Conservation (phyloP, 768 basidiomycete genomes). For the Tricholoma hemisulphureum region DNA sequence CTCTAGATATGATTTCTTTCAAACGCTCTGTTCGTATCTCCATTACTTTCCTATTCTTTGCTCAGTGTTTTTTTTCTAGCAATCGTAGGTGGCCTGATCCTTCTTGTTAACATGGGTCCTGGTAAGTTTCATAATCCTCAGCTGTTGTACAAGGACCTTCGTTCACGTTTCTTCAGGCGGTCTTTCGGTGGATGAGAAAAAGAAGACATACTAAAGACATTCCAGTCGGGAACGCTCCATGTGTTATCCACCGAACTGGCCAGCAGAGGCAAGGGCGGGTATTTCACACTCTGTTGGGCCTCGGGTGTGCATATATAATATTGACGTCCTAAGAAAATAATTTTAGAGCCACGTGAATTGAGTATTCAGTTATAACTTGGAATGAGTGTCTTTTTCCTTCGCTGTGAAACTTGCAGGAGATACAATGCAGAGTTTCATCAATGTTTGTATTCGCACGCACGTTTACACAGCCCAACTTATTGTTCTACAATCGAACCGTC, state of each 20-base stretch:
- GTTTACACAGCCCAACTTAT: background rate
- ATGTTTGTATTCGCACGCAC: background rate
- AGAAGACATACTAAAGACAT: slow-evolving; percentile 78
- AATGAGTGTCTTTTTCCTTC: no score
- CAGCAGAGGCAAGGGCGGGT: background rate
- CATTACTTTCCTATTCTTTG: background rate
- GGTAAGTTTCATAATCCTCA: slow-evolving; percentile 44
- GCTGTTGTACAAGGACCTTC: background rate
- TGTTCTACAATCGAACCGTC: background rate
- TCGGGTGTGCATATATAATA: slow-evolving; percentile 18
- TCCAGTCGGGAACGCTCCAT: background rate
- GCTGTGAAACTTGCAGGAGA: background rate
- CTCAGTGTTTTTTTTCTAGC: slow-evolving; percentile 35
- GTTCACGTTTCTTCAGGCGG: slow-evolving; percentile 55
- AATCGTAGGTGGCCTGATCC: slow-evolving; percentile 95
- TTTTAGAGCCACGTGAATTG: slow-evolving; percentile 10
- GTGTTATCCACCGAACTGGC: background rate
- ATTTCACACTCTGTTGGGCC: background rate
- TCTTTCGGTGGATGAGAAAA: slow-evolving; percentile 98
- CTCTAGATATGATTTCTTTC: slow-evolving; percentile 95
- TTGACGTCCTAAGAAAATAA: slow-evolving; percentile 17
- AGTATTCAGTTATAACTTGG: no score
- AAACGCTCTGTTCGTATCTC: slow-evolving; percentile 70
- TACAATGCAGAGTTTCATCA: background rate
- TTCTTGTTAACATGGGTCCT: slow-evolving; percentile 98